phyloP scores from a whole-genome alignment of 768 basidiomycete species.

The Trametes maxima region DNA sequence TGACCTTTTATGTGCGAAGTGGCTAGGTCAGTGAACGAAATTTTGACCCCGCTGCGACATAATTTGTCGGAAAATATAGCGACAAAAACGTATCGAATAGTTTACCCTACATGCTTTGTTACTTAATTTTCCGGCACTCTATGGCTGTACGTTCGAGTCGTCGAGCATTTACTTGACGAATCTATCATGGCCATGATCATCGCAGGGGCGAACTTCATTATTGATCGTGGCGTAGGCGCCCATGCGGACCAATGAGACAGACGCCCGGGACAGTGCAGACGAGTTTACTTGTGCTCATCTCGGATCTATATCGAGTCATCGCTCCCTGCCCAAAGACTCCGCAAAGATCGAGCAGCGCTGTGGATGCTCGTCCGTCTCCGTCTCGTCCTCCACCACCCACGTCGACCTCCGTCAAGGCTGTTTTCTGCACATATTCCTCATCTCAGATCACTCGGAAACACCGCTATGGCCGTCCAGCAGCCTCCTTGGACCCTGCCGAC shows the following conservation, averaged over 20 bases:
- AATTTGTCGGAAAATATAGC: no score
- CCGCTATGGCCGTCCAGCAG: conserved; percentile 59
- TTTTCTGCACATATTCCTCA: conserved; percentile 1
- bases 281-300: conserved; percentile 9
- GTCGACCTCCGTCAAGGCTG: neutral
- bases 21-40: no score
- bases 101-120: no score
- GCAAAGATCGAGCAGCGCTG: neutral
- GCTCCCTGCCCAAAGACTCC: conserved; percentile 4
- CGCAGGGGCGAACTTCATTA: no score
- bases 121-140: no score
- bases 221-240: neutral
- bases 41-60: no score
- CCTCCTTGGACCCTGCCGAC: conserved; percentile 54
- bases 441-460: neutral
- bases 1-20: no score
- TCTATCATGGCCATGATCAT: no score
- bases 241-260: neutral
- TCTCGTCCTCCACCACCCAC: neutral
- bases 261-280: neutral
- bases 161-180: no score
- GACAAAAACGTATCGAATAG: no score
- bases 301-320: conserved; percentile 11
- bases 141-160: no score
- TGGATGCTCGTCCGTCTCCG: conserved; percentile 12